Evolutionary conservation across 2,329 filamentous ascomycete species (phyloP), one percentile per base, ranked within the genome.

Genomic region (Pseudogymnoascus sp.): DNA sequence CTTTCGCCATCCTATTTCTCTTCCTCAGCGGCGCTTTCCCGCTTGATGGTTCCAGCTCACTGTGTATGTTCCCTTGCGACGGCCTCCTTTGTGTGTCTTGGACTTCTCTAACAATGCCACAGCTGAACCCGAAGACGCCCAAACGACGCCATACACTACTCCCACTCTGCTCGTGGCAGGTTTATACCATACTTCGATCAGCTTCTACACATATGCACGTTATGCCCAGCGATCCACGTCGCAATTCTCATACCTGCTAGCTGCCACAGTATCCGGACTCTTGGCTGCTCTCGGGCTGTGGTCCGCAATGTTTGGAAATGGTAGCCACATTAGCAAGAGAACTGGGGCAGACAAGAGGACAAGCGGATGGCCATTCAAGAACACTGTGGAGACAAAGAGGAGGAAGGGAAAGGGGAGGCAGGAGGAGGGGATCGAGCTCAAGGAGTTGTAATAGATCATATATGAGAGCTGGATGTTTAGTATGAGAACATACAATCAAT

Each of bases 311-410:
- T 78, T 77, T 68, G 75, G 80, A 0, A 83, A 78, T 62, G 81
- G 78, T 46, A 83, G 84, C 1, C 76, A 79, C 65, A 83, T 88
- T 62, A 85, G 81, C 70, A 80, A 82, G 70, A 84, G 79, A 74
- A 88, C 85, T 1, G 86, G 86, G 0, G 84, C 82, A 36, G 87
- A 89, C 71, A 88, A 88, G 79, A 78, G 86, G 71, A 88, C 81
- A 25, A 80, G 80, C 64, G 85, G 84, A 9, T 90, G 84, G 68
- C 87, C 87, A 2, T 89, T 90, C 72, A 78, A 77, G 67, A 89
- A 89, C 68, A 70, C 68, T 4, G 82, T 84, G 72, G 71, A 73
- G 53, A 70, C 67, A 40, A 78, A 75, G 70, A 64, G 62, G 60
- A 62, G 60, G 60, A 62, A 62, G 60, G 60, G 60, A 8, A 49